A percentile compares a stretch with the other conserved stretches of the same genome.
Conservation (phyloP, 306 rosid species). For the Aeschynomene evenia region DNA sequence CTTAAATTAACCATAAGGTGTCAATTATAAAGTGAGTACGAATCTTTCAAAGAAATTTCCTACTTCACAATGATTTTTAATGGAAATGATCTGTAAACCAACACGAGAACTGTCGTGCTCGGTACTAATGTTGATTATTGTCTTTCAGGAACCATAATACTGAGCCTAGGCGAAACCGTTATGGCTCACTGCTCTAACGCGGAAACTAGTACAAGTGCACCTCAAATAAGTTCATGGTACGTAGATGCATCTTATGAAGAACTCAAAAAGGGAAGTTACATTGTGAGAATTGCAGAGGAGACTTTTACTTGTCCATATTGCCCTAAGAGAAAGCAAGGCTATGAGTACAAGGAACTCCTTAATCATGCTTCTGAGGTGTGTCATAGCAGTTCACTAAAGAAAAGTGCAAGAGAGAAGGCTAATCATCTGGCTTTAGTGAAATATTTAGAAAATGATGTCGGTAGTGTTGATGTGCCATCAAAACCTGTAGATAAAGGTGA, state of each 20-base stretch:
- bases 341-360: slow-evolving; percentile 65
- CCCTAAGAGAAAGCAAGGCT: slow-evolving; percentile 60
- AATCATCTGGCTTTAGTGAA: slow-evolving; percentile 77
- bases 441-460: slow-evolving; percentile 72
- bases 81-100: slow-evolving; percentile 1
- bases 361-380: slow-evolving; percentile 96
- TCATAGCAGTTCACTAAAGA: slow-evolving; percentile 76
- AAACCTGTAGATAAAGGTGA: slow-evolving; percentile 47
- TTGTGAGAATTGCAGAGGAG: slow-evolving; percentile 57
- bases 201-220: slow-evolving; percentile 57
- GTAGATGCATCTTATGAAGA: slow-evolving; percentile 60
- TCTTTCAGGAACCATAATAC: slow-evolving; percentile 35
- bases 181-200: slow-evolving; percentile 47
- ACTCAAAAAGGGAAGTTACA: slow-evolving; percentile 60
- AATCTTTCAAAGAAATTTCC: slow-evolving; percentile 14
- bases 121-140: background rate
- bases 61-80: background rate
- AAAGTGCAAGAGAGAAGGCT: slow-evolving; percentile 72
- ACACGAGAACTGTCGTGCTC: background rate
- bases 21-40: slow-evolving; percentile 2
- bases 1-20: no score
- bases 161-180: slow-evolving; percentile 41
- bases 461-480: slow-evolving; percentile 44
- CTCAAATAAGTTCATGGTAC: slow-evolving; percentile 63
- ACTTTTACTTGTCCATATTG: slow-evolving; percentile 84